Conservation (phyloP, 805 yeast genomes). For the Jamesozyma spencerorum region DNA sequence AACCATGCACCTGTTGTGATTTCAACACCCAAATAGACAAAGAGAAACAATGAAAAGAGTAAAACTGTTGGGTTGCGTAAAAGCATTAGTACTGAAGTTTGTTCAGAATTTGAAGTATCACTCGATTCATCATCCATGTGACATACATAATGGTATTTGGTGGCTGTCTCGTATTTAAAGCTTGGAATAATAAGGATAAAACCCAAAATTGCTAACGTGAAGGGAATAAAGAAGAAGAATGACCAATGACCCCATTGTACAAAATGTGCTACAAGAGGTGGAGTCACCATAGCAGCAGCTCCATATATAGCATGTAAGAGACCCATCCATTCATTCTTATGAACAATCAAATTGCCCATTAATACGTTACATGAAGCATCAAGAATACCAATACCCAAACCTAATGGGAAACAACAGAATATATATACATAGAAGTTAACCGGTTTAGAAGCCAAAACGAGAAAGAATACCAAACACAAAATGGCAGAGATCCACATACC, state of each 20-base stretch:
- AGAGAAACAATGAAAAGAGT: slow-evolving; percentile 45
- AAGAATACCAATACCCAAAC: slow-evolving; percentile 27
- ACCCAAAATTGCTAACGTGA: slow-evolving; percentile 32
- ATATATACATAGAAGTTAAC: slow-evolving; percentile 16
- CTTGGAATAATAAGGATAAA: slow-evolving; percentile 30
- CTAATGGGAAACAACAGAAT: slow-evolving; percentile 26
- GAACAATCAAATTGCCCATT: slow-evolving; percentile 30
- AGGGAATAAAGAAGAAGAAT: slow-evolving; percentile 26
- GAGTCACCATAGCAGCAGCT: slow-evolving; percentile 60
- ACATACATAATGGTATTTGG: slow-evolving; percentile 29
- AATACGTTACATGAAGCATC: slow-evolving; percentile 29
- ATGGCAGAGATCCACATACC: slow-evolving; percentile 18
- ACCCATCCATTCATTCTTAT: slow-evolving; percentile 52
- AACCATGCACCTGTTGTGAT: slow-evolving; percentile 66
- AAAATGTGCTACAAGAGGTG: slow-evolving; percentile 47
- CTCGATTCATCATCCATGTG: slow-evolving; percentile 8
- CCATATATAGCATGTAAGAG: slow-evolving; percentile 63
- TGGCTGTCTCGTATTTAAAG: slow-evolving; percentile 38
- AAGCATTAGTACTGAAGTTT: slow-evolving; percentile 9
- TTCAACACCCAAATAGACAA: slow-evolving; percentile 62
- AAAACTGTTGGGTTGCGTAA: slow-evolving; percentile 31
- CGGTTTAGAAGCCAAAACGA: slow-evolving; percentile 19
- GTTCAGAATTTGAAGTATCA: slow-evolving; percentile 2
- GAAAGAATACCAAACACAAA: slow-evolving; percentile 15
- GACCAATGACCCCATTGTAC: slow-evolving; percentile 27